Evolutionary conservation across 768 basidiomycete genomes (phyloP), one percentile per base, ranked within the genome.

Genomic region (Termitomyces bulborhizus): DNA sequence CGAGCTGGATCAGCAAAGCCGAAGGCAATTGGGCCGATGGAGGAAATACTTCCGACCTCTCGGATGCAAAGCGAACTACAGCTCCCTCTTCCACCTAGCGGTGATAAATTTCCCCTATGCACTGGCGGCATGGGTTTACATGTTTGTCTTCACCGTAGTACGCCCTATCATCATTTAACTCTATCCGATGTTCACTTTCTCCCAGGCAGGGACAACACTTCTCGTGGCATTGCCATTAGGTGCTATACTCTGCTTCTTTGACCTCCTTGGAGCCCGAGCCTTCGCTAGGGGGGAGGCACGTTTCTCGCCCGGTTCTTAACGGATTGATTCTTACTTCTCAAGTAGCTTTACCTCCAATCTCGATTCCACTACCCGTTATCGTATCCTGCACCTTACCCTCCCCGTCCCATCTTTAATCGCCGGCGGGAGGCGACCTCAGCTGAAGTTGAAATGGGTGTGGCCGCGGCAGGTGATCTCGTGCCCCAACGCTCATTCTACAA

Each of bases 61-160:
- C 62, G 53, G 60, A 16, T 72, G 70, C 57, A 70, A 62, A 56
- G 75, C 76, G n/a, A 91, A 91, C 63, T 88, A 85, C 61, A 68
- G 74, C 26, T 72, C 88, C 0, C 67, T 88, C 27, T 78, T 89
- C 53, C 90, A 93, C 66, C 74, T 93, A 21, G 65, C 83, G 41
- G 72, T 87, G 26, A 46, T 92, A 62, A 92, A 93, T 68, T 89
- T 93, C 63, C 89, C 89, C 0, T 91, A 80, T 62, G 87, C 87
- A 15, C 69, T 92, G 56, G 65, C 73, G n/a, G 85, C 87, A n/a
- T 91, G 86, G 84, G 65, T 90, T 9, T 91, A 82, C 65, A 72
- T 88, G 15, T 90, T 92, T 61, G 82, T 89, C 11, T 87, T 91
- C 62, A 92, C 90, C 0, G 70, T 93, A 68, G 90, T 90, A 62